phyloP scores from a whole-genome alignment of 2,329 filamentous ascomycete species.

The Ambrosiella xylebori region DNA sequence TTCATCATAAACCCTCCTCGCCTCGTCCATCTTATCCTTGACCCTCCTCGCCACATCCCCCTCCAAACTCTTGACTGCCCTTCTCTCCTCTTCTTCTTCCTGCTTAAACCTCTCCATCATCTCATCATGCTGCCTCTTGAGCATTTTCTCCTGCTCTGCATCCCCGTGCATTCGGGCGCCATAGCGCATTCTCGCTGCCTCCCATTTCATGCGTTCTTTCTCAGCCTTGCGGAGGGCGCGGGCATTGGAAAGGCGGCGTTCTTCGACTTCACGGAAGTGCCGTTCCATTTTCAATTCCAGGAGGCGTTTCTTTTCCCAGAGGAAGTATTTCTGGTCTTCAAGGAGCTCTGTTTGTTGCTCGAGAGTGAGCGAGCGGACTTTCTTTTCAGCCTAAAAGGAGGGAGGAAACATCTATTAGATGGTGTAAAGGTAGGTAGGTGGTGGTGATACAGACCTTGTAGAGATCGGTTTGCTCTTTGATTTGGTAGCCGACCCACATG shows the following conservation, averaged over 20 bases:
- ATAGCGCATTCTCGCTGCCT: background rate
- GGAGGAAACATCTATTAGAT: background rate
- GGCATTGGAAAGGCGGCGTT: background rate
- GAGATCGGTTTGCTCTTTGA: slow-evolving; percentile 32
- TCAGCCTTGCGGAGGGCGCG: background rate
- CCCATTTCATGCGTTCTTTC: background rate
- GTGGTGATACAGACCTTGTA: slow-evolving; percentile 21
- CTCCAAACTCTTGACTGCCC: background rate
- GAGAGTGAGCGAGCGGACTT: slow-evolving; percentile 22
- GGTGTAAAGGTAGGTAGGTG: background rate
- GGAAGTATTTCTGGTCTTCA: slow-evolving; percentile 23
- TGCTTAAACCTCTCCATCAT: background rate
- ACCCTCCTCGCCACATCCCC: background rate
- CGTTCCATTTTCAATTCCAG: background rate
- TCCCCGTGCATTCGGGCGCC: background rate
- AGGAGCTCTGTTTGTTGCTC: slow-evolving; percentile 30
- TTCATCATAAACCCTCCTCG: background rate
- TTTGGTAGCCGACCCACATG: slow-evolving; percentile 30
- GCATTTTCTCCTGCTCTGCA: background rate
- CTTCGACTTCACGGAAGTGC: background rate
- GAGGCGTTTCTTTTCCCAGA: background rate
- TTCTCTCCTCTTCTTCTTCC: background rate
- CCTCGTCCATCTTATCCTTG: background rate
- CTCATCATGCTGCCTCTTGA: background rate
- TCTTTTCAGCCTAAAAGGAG: slow-evolving; percentile 18